Percentiles rank a stretch among this genome's conserved stretches.
phyloP scores from a whole-genome alignment of 2,329 filamentous ascomycete species.

The Bipolaris sorokiniana region DNA sequence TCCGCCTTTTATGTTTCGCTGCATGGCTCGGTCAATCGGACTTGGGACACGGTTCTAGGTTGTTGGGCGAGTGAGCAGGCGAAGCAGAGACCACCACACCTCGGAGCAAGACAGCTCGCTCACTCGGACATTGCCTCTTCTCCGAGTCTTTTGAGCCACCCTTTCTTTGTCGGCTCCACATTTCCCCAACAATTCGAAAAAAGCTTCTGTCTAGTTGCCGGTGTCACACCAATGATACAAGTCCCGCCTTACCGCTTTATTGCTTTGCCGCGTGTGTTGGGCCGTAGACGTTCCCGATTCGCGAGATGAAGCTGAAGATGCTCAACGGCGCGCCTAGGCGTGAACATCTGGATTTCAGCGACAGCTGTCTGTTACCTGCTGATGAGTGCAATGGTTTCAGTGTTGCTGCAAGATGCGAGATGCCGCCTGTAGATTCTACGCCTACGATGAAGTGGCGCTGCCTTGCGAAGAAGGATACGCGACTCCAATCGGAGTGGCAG shows the following conservation, averaged over 20 bases:
- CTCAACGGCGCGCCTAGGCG: constrained; percentile 67
- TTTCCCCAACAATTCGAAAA: neutral
- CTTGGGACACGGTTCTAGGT: neutral
- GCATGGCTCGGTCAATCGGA: constrained; percentile 7
- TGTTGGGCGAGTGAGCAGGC: neutral
- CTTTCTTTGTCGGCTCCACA: constrained; percentile 8
- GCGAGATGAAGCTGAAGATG: constrained; percentile 53
- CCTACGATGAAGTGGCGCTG: constrained; percentile 40
- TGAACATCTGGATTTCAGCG: constrained; percentile 61
- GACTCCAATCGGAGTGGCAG: constrained; percentile 41
- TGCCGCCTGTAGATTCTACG: constrained; percentile 8
- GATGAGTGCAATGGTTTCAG: constrained; percentile 50
- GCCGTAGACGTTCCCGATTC: neutral
- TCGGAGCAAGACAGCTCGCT: neutral
- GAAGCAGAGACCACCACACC: constrained; percentile 4
- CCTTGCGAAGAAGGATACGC: constrained; percentile 19
- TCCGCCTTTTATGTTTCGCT: constrained; percentile 5
- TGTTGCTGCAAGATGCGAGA: constrained; percentile 30
- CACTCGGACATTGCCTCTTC: constrained; percentile 7
- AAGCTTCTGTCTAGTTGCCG: neutral
- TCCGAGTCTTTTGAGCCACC: neutral
- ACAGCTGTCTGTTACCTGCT: constrained; percentile 59
- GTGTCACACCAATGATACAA: neutral
- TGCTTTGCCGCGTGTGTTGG: neutral
- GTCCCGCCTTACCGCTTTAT: neutral